Conservation (phyloP, 805 yeast genomes). For the Cyberlindnera petersonii region DNA sequence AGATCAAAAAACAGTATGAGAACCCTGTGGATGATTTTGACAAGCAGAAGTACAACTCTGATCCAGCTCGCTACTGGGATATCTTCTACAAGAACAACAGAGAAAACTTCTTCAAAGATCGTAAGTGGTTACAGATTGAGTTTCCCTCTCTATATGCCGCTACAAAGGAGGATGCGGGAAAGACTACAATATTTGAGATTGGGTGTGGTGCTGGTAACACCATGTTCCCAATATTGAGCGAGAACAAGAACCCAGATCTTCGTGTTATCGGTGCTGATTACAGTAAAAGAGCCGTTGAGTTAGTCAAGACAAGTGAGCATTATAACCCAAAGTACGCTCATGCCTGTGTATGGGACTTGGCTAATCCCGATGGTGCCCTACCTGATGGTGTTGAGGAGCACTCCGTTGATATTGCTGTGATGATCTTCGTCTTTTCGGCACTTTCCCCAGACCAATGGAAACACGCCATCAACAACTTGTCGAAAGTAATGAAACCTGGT, state of each 20-base stretch:
- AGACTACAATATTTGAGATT: conserved; percentile 74
- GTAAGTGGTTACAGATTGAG: conserved; percentile 94
- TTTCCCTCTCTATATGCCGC: conserved; percentile 82
- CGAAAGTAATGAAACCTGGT: conserved; percentile 82
- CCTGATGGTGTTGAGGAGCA: conserved; percentile 83
- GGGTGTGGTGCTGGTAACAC: conserved; percentile 99
- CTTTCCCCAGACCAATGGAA: conserved; percentile 89
- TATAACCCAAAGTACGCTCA: conserved; percentile 61
- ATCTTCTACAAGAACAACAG: conserved; percentile 84
- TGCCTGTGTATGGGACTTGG: conserved; percentile 94
- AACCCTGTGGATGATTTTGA: conserved; percentile 88
- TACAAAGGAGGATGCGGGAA: conserved; percentile 68
- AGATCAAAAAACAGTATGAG: conserved; percentile 70
- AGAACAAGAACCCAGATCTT: conserved; percentile 76
- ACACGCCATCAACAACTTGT: conserved; percentile 68
- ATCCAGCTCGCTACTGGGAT: conserved; percentile 96
- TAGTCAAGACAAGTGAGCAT: conserved; percentile 62
- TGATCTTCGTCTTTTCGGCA: conserved; percentile 93
- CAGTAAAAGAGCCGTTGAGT: conserved; percentile 82
- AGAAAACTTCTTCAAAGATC: conserved; percentile 92
- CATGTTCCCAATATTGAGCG: conserved; percentile 80
- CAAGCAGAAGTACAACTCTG: conserved; percentile 68
- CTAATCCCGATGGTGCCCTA: conserved; percentile 64
- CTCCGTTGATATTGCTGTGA: conserved; percentile 86
- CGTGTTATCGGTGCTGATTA: conserved; percentile 84